Evolutionary conservation across 106 monocot species (phyloP).

Genomic region (Phalaenopsis equestris): DNA sequence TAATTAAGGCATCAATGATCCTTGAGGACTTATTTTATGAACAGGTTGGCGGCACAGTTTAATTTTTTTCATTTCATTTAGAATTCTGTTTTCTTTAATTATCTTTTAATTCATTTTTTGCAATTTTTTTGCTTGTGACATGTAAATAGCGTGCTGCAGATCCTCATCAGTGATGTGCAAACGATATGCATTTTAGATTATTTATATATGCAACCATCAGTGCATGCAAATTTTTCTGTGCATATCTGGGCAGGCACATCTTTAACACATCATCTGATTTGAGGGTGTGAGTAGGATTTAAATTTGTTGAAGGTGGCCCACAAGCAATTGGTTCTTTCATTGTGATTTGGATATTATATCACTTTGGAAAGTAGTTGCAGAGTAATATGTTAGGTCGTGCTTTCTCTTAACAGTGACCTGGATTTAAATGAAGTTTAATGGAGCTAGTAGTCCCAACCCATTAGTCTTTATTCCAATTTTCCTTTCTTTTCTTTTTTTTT

Average conservation of each 20-base stretch:
- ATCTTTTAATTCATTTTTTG: background rate
- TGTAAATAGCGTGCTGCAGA: background rate
- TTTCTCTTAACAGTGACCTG: too few relatives aligned
- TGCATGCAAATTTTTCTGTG: background rate
- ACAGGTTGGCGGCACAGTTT: slow-evolving; percentile 41
- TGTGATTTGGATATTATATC: background rate
- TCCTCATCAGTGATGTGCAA: background rate
- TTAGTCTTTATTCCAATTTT: too few relatives aligned
- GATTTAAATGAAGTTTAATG: too few relatives aligned
- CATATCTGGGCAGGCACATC: background rate
- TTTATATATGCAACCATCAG: background rate
- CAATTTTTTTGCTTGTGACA: background rate
- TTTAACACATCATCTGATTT: background rate
- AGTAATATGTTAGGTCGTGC: too few relatives aligned
- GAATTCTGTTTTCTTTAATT: background rate
- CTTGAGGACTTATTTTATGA: slow-evolving; percentile 76
- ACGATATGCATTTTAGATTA: background rate
- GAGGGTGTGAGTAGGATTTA: background rate
- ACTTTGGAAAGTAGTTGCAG: too few relatives aligned
- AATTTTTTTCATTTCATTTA: background rate
- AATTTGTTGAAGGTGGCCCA: too few relatives aligned
- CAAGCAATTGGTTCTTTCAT: background rate
- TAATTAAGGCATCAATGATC: slow-evolving; percentile 69
- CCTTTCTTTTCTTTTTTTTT: too few relatives aligned
- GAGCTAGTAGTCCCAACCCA: too few relatives aligned